Conservation (phyloP, 2,329 filamentous ascomycete species). For the Blumeriella jaapii region DNA sequence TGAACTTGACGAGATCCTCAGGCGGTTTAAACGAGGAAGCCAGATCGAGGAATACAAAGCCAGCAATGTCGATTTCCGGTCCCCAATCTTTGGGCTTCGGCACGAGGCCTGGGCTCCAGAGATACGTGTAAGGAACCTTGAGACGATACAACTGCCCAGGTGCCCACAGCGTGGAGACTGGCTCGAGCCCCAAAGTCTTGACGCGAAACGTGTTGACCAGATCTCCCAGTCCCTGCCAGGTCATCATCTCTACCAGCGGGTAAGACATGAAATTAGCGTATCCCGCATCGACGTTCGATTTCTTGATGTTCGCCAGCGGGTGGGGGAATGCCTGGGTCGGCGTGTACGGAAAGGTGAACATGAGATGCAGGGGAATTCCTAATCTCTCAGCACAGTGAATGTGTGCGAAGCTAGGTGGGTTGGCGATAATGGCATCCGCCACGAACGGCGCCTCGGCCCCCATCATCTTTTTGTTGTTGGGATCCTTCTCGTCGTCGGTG, state of each 20-base stretch:
- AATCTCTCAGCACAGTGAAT: constrained; percentile 70
- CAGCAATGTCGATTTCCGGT: constrained; percentile 58
- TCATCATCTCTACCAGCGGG: constrained; percentile 72
- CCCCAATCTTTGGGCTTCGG: constrained; percentile 61
- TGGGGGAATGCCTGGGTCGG: constrained; percentile 62
- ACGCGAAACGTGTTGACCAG: constrained; percentile 64
- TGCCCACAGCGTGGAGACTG: constrained; percentile 66
- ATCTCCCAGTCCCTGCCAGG: constrained; percentile 81
- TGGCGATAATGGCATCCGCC: constrained; percentile 74
- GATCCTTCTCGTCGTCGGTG: constrained; percentile 56
- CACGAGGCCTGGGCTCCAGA: constrained; percentile 56
- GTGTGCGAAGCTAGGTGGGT: constrained; percentile 68
- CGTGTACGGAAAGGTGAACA: constrained; percentile 81
- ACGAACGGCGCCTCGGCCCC: constrained; percentile 49
- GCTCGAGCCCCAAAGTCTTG: constrained; percentile 58
- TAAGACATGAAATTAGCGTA: constrained; percentile 77
- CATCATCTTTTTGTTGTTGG: constrained; percentile 53
- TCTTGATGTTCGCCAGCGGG: constrained; percentile 64
- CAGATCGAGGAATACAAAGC: constrained; percentile 67
- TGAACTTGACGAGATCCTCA: constrained; percentile 41
- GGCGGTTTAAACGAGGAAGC: constrained; percentile 51
- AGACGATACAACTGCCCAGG: constrained; percentile 61
- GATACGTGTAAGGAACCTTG: constrained; percentile 65
- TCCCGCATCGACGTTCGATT: constrained; percentile 56
- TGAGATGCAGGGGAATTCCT: constrained; percentile 67